These are phyloP conservation scores for Kodamaea sp. DNA, from an alignment of 1,139 yeast species.

Conservation along the genomic window DNA sequence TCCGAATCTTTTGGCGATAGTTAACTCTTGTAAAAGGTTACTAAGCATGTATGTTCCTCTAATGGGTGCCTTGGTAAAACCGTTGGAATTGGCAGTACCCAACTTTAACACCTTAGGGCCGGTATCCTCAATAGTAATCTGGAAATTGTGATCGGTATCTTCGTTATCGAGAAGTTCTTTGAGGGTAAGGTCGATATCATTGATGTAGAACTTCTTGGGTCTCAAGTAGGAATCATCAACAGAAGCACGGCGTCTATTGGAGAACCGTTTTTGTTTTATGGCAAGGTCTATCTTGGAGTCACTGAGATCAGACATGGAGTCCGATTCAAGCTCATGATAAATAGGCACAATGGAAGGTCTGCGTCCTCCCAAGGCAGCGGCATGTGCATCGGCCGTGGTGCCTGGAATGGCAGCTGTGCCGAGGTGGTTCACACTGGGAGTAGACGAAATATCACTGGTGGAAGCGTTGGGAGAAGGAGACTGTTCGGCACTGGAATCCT, in stretches of 20 bases:
- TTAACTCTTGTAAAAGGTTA: constrained; percentile 83
- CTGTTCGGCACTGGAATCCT: constrained; percentile 1
- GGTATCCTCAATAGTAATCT: constrained; percentile 87
- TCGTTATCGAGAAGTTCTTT: constrained; percentile 70
- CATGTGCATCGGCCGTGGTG: too few relatives aligned
- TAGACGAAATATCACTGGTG: background rate
- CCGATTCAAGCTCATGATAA: constrained; percentile 17
- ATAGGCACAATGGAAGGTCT: constrained; percentile 38
- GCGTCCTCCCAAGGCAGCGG: constrained; percentile 2
- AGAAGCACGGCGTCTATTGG: constrained; percentile 48
- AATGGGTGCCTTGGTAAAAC: constrained; percentile 69
- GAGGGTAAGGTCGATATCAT: constrained; percentile 74
- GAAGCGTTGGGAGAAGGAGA: constrained; percentile 13
- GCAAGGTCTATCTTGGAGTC: background rate
- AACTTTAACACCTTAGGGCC: constrained; percentile 88
- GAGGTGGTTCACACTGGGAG: background rate
- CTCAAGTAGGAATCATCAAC: constrained; percentile 55
- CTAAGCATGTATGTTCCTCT: constrained; percentile 93
- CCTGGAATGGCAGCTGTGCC: too few relatives aligned
- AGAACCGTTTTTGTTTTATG: background rate
- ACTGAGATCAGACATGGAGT: background rate
- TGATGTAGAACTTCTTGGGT: constrained; percentile 65
- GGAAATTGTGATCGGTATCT: constrained; percentile 84
- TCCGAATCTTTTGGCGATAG: constrained; percentile 82
- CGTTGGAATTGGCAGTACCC: constrained; percentile 85